Percentiles rank a stretch among this genome's conserved stretches.
phyloP scores from a whole-genome alignment of 2,329 filamentous ascomycete genomes.

The Ophiostoma ulmi region DNA sequence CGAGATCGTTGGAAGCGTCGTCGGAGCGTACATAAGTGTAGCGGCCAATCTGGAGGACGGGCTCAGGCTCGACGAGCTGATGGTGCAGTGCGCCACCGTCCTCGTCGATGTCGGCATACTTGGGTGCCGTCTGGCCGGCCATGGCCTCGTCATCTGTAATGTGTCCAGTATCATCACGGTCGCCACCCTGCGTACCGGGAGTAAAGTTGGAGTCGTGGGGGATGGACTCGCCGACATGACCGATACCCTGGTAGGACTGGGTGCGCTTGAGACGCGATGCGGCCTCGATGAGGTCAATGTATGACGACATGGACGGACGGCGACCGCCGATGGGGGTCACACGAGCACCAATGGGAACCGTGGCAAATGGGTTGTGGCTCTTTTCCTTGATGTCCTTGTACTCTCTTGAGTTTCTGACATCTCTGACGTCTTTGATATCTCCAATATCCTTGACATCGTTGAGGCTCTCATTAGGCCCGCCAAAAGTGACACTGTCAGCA shows the following conservation, averaged over 20 bases:
- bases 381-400: background rate
- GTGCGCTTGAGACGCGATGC: slow-evolving; percentile 24
- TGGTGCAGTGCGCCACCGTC: background rate
- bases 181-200: background rate
- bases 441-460: background rate
- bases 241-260: slow-evolving; percentile 21
- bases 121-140: background rate
- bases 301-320: slow-evolving; percentile 20
- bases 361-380: background rate
- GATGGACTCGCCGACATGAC: slow-evolving; percentile 11
- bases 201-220: background rate
- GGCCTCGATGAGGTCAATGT: slow-evolving; percentile 30
- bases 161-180: background rate
- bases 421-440: background rate
- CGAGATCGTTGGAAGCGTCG: slow-evolving; percentile 26
- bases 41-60: slow-evolving; percentile 29
- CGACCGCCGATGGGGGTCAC: background rate
- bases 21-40: slow-evolving; percentile 31
- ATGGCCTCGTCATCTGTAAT: background rate
- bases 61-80: slow-evolving; percentile 15
- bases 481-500: background rate
- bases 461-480: background rate
- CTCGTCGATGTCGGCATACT: background rate
- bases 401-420: background rate
- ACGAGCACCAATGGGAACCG: background rate